Conservation (phyloP, 768 basidiomycete species). For the Pleurotus salmoneostramineus region DNA sequence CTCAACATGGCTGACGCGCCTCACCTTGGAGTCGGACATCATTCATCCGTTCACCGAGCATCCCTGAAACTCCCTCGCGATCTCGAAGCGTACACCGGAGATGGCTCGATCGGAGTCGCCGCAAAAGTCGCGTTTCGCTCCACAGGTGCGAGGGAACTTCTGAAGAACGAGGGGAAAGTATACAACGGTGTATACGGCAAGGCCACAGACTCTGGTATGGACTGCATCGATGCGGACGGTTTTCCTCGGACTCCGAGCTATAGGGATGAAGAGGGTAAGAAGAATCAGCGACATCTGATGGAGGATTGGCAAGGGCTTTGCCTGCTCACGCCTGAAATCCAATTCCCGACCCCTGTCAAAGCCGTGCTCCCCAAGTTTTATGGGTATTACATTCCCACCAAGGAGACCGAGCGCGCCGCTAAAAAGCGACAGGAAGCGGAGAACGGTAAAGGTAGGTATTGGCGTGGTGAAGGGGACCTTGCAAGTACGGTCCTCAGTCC, state of each 20-base stretch:
- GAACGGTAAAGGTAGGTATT: neutral
- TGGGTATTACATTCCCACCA: conserved; percentile 45
- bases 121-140: neutral
- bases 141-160: neutral
- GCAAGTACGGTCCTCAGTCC: conserved; percentile 27
- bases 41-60: neutral
- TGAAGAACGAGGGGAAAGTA: neutral
- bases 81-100: neutral
- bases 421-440: neutral
- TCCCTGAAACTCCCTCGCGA: neutral
- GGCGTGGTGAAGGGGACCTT: neutral
- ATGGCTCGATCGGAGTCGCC: neutral
- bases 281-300: conserved; percentile 27
- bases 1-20: neutral
- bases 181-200: conserved; percentile 1
- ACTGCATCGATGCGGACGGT: neutral
- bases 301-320: conserved; percentile 50
- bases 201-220: neutral
- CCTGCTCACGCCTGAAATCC: conserved; percentile 31
- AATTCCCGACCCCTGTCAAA: conserved; percentile 39
- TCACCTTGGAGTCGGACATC: neutral
- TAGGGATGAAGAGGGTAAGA: neutral
- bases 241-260: neutral
- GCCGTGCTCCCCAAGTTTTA: conserved; percentile 62
- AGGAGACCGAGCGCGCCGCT: conserved; percentile 3